phyloP scores from a whole-genome alignment of 495 filamentous ascomycete species.

The Poronia punctata region DNA sequence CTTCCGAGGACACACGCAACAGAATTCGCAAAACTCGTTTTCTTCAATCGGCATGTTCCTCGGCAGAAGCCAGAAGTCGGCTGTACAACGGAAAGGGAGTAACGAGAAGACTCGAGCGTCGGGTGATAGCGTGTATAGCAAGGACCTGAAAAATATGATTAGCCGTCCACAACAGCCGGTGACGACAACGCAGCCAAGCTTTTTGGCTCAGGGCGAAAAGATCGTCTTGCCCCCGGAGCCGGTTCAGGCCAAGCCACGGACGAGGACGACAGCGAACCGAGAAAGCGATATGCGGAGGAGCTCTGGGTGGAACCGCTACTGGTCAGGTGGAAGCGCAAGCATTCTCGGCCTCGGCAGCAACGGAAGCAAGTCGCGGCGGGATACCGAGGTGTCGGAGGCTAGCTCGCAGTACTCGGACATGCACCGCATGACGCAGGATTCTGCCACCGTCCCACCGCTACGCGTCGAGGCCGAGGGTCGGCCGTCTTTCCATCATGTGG shows the following conservation, averaged over 20 bases:
- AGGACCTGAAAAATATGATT: constrained; percentile 48
- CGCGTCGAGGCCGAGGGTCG: constrained; percentile 37
- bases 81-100: constrained; percentile 38
- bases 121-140: constrained; percentile 40
- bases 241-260: constrained; percentile 29
- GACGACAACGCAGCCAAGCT: constrained; percentile 16
- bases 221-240: constrained; percentile 33
- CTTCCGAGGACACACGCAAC: constrained; percentile 40
- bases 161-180: constrained; percentile 48
- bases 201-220: constrained; percentile 29
- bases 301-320: constrained; percentile 56
- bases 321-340: constrained; percentile 50
- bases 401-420: constrained; percentile 49
- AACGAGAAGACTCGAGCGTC: constrained; percentile 36
- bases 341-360: constrained; percentile 43
- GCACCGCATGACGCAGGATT: constrained; percentile 45
- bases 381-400: constrained; percentile 35
- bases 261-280: constrained; percentile 17
- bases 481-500: constrained; percentile 51
- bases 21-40: constrained; percentile 42
- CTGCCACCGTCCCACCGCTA: constrained; percentile 48
- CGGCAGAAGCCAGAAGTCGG: constrained; percentile 39
- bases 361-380: constrained; percentile 34
- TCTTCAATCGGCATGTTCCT: constrained; percentile 53
- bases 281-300: constrained; percentile 38